These are phyloP conservation scores for Bipolaris gigantea DNA, from an alignment of 2,329 filamentous ascomycete genomes.

Conservation along the genomic window DNA sequence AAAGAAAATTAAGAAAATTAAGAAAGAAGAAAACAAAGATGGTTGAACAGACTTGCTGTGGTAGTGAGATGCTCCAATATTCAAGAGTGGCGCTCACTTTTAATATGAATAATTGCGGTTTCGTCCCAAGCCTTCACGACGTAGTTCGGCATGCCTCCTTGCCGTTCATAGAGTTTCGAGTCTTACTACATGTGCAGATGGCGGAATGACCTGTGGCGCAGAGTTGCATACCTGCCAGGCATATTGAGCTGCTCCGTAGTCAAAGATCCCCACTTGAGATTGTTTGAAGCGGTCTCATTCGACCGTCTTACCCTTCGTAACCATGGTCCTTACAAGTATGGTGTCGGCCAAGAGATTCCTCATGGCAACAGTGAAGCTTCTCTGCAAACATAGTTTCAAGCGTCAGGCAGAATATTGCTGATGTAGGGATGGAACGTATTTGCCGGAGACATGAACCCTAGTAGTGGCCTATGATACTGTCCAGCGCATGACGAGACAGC, in stretches of 20 bases:
- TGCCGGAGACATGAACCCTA: conserved; percentile 22
- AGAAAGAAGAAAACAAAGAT: conserved; percentile 18
- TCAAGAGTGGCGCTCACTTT: conserved; percentile 16
- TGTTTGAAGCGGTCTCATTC: conserved; percentile 5
- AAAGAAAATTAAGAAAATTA: conserved; percentile 24
- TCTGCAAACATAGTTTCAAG: conserved; percentile 36
- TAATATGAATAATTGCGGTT: conserved; percentile 29
- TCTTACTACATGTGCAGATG: conserved; percentile 6
- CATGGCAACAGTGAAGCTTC: conserved; percentile 26
- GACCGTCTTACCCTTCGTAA: conserved; percentile 12
- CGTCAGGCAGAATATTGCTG: conserved; percentile 28
- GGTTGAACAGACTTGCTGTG: conserved; percentile 38
- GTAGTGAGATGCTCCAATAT: conserved; percentile 17
- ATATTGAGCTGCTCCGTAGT: conserved; percentile 5
- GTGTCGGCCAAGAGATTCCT: conserved; percentile 28
- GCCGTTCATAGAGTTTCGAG: conserved; percentile 11
- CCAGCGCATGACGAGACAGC: conserved; percentile 3
- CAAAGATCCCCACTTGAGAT: background rate
- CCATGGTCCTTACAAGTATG: conserved; percentile 21
- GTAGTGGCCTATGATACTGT: conserved; percentile 4
- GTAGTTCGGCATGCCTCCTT: conserved; percentile 6
- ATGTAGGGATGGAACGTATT: conserved; percentile 22
- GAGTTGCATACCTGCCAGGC: conserved; percentile 9
- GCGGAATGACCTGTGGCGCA: background rate
- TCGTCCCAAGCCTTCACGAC: conserved; percentile 10